Evolutionary conservation across 148 eudicot genomes (phyloP).

Genomic region (Rhododendron vialii): DNA sequence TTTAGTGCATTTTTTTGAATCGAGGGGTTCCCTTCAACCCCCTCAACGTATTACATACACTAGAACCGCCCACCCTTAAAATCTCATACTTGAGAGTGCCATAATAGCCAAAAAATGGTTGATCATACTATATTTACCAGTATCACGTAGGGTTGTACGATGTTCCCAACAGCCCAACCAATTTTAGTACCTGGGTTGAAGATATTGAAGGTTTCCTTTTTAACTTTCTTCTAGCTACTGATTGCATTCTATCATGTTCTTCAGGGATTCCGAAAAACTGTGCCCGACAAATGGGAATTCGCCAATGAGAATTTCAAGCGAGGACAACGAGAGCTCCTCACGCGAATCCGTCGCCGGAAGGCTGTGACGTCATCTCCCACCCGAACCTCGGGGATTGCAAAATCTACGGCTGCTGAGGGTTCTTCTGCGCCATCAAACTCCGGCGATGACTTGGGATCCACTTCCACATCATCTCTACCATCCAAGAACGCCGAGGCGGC

Average conservation of each 20-base stretch:
- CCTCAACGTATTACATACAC: not conserved
- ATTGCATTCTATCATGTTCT: not conserved
- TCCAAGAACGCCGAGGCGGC: conserved; percentile 38
- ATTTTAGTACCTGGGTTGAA: no score
- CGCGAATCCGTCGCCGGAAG: conserved; percentile 70
- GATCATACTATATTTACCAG: no score
- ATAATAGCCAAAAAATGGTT: no score
- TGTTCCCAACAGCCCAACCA: no score
- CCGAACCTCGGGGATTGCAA: conserved; percentile 10
- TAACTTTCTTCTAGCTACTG: not conserved
- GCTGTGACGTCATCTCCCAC: conserved; percentile 7
- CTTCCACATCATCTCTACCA: conserved; percentile 65
- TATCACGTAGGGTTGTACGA: no score
- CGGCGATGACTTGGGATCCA: conserved; percentile 67
- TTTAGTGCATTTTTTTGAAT: no score
- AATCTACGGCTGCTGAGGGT: conserved; percentile 1
- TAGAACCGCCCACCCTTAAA: no score
- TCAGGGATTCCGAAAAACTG: conserved; percentile 90
- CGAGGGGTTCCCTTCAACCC: no score
- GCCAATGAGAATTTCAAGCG: conserved; percentile 79
- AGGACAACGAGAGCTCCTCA: conserved; percentile 58
- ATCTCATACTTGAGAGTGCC: no score
- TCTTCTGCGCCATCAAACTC: conserved; percentile 34
- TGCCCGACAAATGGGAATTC: conserved; percentile 96
- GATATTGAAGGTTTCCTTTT: not conserved